Evolutionary conservation across 495 filamentous ascomycete genomes (phyloP).

Genomic region (Cladorrhinum samala): DNA sequence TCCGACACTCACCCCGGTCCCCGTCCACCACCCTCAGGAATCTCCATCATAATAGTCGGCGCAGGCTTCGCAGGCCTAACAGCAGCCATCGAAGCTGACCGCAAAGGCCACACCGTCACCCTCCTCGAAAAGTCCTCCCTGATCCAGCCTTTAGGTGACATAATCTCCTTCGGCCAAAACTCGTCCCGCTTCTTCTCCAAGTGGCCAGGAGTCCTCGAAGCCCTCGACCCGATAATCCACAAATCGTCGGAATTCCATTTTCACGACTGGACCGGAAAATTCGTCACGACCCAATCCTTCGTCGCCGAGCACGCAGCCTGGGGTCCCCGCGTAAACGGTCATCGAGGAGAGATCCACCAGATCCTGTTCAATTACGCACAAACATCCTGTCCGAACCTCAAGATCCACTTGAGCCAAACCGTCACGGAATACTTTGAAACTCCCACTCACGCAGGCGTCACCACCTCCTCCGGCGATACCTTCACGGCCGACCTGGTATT

Average conservation of each 20-base stretch:
- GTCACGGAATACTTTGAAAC: constrained; percentile 58
- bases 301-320: constrained; percentile 19
- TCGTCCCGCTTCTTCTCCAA: constrained; percentile 39
- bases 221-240: constrained; percentile 46
- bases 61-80: constrained; percentile 56
- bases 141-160: constrained; percentile 41
- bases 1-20: constrained; percentile 14
- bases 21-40: constrained; percentile 34
- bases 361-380: constrained; percentile 52
- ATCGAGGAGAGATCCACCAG: constrained; percentile 57
- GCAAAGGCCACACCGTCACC: constrained; percentile 27
- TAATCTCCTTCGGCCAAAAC: constrained; percentile 49
- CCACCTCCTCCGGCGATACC: constrained; percentile 39
- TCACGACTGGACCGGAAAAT: constrained; percentile 25
- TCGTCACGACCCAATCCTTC: constrained; percentile 27
- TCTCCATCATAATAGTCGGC: constrained; percentile 53
- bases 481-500: constrained; percentile 52
- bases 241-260: constrained; percentile 30
- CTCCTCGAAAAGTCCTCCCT: constrained; percentile 37
- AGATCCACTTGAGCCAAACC: constrained; percentile 47
- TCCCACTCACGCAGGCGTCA: constrained; percentile 44
- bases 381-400: constrained; percentile 42
- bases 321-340: constrained; percentile 47
- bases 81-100: constrained; percentile 53
- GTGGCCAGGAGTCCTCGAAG: constrained; percentile 43